phyloP scores from a whole-genome alignment of 495 filamentous ascomycete species.

The Tuber indicum region DNA sequence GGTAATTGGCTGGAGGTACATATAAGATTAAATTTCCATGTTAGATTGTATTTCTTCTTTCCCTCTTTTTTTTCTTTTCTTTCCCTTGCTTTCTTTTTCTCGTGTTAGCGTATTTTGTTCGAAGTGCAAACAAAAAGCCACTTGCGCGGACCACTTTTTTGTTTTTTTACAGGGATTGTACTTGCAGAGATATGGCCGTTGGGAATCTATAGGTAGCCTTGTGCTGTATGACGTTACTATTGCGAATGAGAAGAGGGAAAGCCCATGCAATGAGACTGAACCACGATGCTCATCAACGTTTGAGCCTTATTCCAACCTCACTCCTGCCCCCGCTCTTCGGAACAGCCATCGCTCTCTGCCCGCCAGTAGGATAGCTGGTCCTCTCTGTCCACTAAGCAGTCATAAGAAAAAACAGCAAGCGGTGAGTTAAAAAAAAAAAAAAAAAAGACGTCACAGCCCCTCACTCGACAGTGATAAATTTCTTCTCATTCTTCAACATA shows the following conservation, averaged over 20 bases:
- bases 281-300: constrained; percentile 4
- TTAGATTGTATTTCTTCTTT: not conserved
- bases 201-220: not conserved
- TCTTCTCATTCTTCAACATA: not conserved
- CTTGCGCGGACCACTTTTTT: not conserved
- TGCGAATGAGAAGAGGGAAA: not conserved
- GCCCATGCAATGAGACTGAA: not conserved
- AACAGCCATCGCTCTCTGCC: not conserved
- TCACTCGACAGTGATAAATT: not conserved
- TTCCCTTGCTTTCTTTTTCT: not conserved
- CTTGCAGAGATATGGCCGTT: not conserved
- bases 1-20: not conserved
- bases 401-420: not conserved
- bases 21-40: not conserved
- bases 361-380: not conserved
- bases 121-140: not conserved
- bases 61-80: not conserved
- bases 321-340: not conserved
- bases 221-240: not conserved
- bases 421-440: not conserved
- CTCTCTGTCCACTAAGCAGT: not conserved
- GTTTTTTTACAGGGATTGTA: not conserved
- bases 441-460: not conserved
- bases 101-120: not conserved
- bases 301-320: constrained; percentile 2